Base-by-base conservation (phyloP, 768 basidiomycete species). In the Panus rudis region DNA sequence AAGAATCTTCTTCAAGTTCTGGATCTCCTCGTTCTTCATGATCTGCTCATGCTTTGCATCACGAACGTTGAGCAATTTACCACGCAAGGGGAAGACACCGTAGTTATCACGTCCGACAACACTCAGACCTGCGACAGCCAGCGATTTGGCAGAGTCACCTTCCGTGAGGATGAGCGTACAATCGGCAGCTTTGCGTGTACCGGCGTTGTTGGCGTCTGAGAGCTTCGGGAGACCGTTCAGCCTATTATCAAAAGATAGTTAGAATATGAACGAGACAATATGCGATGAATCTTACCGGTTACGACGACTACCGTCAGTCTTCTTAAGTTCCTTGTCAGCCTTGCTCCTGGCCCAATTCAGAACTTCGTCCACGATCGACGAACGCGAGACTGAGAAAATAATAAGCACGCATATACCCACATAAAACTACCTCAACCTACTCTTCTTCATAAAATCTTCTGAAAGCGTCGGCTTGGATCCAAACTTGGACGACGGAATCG, bases 141-240 rank as follows among this genome's bases (percentile, higher is more conserved):
- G 73, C 5, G 92, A 82, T 62, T 97, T 97, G 71, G 96, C 96
- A 19, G 96, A 98, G 67, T 98, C 94, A 72, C 96, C 96, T 76
- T 99, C 96, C 0, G 96, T 98, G 4, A 99, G 70, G 46, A 99
- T 99, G 42, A 99, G 77, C 1, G 96, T 98, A 55, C 96, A 98
- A 34, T 83, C 72, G 37, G 75, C 73, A 5, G 79, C 92, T 32
- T 80, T 68, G 53, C 71, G 81, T 5, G 89, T 88, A 7, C 96
- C 96, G 2, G 96, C 96, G 54, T 92, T 93, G 70, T 99, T 98
- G 35, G 96, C 96, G 55, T 99, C 96, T 20, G 92, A 80, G 13
- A 99, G 78, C 60, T 98, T 98, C 32, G 88, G 78, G 60, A 98
- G 70, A 32, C 96, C 96, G 4, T 86, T 77, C 41, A 99, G 74